Evolutionary conservation across 257 asterid species (phyloP), one percentile per base, ranked within the genome.

Genomic region (Lithospermum erythrorhizon): DNA sequence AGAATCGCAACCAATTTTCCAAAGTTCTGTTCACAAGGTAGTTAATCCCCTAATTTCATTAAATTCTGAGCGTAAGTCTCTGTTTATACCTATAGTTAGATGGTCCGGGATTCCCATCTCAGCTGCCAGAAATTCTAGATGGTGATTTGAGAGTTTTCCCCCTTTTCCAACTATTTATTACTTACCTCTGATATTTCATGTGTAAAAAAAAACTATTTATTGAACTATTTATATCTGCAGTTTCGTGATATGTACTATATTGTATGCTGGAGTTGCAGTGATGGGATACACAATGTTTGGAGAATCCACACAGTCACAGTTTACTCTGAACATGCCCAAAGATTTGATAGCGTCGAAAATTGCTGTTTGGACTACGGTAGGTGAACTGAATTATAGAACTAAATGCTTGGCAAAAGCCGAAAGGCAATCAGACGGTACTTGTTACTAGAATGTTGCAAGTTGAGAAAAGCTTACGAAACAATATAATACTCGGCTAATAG

Each of bases 361-460:
- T 63, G 99, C 97, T 29, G 76, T 93, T 6, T 93, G 98, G 98
- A 86, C 97, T 15, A 89, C 97, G 67, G 98, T 91, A 78, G 8
- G 88, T 69, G 20, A 55, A 61, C 19, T 41, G 18, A 41, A 41
- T 13, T 41, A 41, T 41, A 35, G 47, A 35, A 35, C 47, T 35
- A 35, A 35, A 11, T 35, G 2, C 9, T 35, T 35, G 47, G 9
- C 2, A 3, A 41, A 11, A 11, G 49, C 17, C 8, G 8, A 32
- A 10, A 32, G 4, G 45, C 45, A 52, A 17, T n/a, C 55, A 17
- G 22, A 22, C 4, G 19, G 21, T 49, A 49, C 19, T n/a, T n/a
- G n/a, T n/a, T 41, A 41, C 49, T 41, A 5, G 14, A 41, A 41
- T 41, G 14, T 41, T 41, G 17, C 49, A 41, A 41, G 49, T 41